A percentile compares a stretch with the other conserved stretches of the same genome.
Conservation (phyloP, 306 rosid genomes). For the Bauhinia variegata region DNA sequence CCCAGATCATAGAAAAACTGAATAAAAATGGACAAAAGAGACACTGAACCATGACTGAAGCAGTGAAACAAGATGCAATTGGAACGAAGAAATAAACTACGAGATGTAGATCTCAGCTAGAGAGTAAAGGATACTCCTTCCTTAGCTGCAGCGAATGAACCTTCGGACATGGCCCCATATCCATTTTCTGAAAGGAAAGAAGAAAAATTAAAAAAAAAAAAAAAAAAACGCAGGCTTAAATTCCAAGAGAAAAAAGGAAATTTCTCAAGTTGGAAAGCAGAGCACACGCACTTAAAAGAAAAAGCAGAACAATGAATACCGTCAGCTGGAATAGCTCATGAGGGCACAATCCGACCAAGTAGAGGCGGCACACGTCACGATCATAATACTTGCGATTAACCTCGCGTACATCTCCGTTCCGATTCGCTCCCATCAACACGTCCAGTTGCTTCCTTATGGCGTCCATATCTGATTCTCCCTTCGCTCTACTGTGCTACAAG, state of each 20-base stretch:
- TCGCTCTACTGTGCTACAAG: no score
- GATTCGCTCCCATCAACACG: constrained; percentile 97
- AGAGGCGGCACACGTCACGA: constrained; percentile 95
- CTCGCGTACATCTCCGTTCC: constrained; percentile 98
- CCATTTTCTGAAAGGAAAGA: constrained; percentile 83
- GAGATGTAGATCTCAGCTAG: neutral
- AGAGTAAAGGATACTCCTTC: constrained; percentile 95
- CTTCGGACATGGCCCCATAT: constrained; percentile 99
- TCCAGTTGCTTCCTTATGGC: constrained; percentile 97
- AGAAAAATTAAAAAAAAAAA: no score
- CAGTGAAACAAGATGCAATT: neutral
- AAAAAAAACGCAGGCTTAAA: no score
- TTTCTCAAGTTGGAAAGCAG: no score
- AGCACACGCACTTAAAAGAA: neutral
- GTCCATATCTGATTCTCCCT: constrained; percentile 60
- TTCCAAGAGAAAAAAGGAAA: no score
- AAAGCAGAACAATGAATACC: constrained; percentile 42
- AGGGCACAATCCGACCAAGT: constrained; percentile 95
- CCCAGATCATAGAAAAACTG: neutral
- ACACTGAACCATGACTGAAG: neutral
- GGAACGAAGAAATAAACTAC: neutral
- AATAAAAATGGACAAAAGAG: neutral
- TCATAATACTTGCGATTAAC: constrained; percentile 94
- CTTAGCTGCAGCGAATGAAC: constrained; percentile 98
- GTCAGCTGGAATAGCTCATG: constrained; percentile 97